A percentile compares a stretch with the other conserved stretches of the same genome.
phyloP scores from a whole-genome alignment of 371 early-diverging fungal genomes.

The Blakeslea trispora region DNA sequence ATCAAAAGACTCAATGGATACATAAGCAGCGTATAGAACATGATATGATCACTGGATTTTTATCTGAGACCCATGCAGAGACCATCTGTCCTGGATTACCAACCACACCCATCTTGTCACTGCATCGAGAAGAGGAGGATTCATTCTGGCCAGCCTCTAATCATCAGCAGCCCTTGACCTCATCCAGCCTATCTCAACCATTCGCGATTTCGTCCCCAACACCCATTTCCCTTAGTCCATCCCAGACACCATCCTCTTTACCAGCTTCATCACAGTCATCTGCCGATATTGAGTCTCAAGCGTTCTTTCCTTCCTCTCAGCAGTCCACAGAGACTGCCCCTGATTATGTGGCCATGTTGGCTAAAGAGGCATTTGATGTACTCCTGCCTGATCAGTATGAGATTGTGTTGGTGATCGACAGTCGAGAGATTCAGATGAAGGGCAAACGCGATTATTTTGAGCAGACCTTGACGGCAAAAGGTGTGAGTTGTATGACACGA shows the following conservation, averaged over 20 bases:
- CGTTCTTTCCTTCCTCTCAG: slow-evolving; percentile 3
- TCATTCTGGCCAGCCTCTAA: slow-evolving; percentile 22
- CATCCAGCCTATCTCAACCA: too few relatives aligned
- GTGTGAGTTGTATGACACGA: slow-evolving; percentile 59
- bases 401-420: slow-evolving; percentile 78
- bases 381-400: slow-evolving; percentile 66
- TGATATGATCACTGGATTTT: slow-evolving; percentile 19
- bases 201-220: too few relatives aligned
- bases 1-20: slow-evolving; percentile 18
- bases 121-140: slow-evolving; percentile 23
- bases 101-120: slow-evolving; percentile 21
- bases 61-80: slow-evolving; percentile 20
- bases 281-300: background rate
- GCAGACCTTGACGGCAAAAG: slow-evolving; percentile 57
- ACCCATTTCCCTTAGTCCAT: too few relatives aligned
- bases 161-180: too few relatives aligned
- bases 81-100: slow-evolving; percentile 37
- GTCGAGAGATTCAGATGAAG: slow-evolving; percentile 74
- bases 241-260: background rate
- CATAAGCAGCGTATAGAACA: slow-evolving; percentile 4
- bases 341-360: background rate
- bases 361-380: background rate
- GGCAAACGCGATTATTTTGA: slow-evolving; percentile 76
- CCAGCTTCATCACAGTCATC: background rate
- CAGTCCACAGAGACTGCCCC: background rate